phyloP scores from a whole-genome alignment of 208 protist species.

The Leishmania braziliensis region DNA sequence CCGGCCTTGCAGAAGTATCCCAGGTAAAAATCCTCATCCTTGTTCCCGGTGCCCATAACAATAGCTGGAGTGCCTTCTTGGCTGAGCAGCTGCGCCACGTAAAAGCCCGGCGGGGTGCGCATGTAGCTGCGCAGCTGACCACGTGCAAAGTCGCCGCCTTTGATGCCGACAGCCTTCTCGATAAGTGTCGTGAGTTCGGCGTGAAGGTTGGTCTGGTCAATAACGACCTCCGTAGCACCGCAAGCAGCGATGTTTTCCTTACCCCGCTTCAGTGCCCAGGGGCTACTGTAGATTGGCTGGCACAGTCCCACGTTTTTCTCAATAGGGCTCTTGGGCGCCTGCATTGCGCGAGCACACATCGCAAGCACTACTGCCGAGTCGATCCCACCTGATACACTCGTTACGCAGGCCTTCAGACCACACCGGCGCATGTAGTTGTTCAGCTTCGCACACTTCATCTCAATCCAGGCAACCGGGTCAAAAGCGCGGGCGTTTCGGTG shows the following conservation, averaged over 20 bases:
- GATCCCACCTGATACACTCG: slow-evolving; percentile 93
- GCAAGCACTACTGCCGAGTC: slow-evolving; percentile 94
- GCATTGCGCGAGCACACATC: slow-evolving; percentile 78
- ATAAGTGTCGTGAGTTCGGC: slow-evolving; percentile 61
- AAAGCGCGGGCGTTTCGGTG: slow-evolving; percentile 80
- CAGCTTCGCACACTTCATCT: slow-evolving; percentile 83
- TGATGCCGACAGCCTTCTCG: slow-evolving; percentile 73
- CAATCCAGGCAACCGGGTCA: slow-evolving; percentile 81
- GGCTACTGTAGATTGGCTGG: slow-evolving; percentile 94
- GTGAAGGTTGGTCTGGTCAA: slow-evolving; percentile 94
- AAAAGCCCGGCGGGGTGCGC: slow-evolving; percentile 94
- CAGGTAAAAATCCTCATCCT: slow-evolving; percentile 96
- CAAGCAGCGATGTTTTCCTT: slow-evolving; percentile 82
- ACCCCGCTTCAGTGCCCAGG: slow-evolving; percentile 87
- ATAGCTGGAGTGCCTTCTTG: slow-evolving; percentile 88
- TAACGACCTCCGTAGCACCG: slow-evolving; percentile 81
- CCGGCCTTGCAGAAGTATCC: slow-evolving; percentile 97
- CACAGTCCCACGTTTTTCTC: slow-evolving; percentile 90
- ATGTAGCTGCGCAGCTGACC: slow-evolving; percentile 96
- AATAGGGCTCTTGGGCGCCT: slow-evolving; percentile 72
- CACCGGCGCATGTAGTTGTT: slow-evolving; percentile 92
- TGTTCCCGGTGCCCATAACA: slow-evolving; percentile 97
- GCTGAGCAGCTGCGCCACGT: slow-evolving; percentile 91
- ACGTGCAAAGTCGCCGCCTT: slow-evolving; percentile 83
- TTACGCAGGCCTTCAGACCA: slow-evolving; percentile 89